Percentiles rank a stretch among this genome's conserved stretches.
Evolutionary conservation across 371 early-diverging fungal genomes (phyloP).

Genomic region (Paraphysoderma sedebokerense): DNA sequence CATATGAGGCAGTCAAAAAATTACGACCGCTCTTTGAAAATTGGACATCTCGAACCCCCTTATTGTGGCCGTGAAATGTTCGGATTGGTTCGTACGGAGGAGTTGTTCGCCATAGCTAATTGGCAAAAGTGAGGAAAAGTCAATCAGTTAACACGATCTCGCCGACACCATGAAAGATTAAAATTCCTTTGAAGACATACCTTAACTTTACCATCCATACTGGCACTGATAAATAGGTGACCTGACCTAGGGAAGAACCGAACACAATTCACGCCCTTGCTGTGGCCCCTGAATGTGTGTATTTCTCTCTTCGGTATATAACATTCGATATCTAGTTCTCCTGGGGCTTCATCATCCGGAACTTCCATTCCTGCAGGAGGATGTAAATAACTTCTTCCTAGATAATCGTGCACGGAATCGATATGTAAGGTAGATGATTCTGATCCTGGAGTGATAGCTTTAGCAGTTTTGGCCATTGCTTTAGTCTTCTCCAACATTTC

Average conservation of each 20-base stretch:
- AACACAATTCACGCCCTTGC: conserved; percentile 78
- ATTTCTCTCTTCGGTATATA: conserved; percentile 69
- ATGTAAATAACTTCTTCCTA: conserved; percentile 88
- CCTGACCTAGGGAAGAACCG: conserved; percentile 77
- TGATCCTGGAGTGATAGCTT: conserved; percentile 9
- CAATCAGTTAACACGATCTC: too few species aligned
- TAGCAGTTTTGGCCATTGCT: not conserved
- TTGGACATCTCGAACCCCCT: conserved; percentile 80
- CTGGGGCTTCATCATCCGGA: conserved; percentile 42
- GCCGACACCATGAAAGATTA: too few species aligned
- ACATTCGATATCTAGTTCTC: conserved; percentile 56
- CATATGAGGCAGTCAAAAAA: conserved; percentile 81
- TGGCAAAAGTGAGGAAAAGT: too few species aligned
- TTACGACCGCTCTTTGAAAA: conserved; percentile 70
- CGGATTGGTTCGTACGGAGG: conserved; percentile 59
- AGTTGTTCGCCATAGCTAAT: conserved; percentile 87
- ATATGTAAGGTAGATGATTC: conserved; percentile 16
- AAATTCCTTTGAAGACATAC: conserved; percentile 7
- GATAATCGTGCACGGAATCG: conserved; percentile 63
- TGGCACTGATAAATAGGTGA: conserved; percentile 73
- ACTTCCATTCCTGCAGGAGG: conserved; percentile 62
- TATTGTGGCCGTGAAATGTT: conserved; percentile 77
- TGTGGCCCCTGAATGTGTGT: conserved; percentile 87
- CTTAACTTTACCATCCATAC: conserved; percentile 87
- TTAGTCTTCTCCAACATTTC: not conserved